Evolutionary conservation across 169 alveolate species (phyloP).

Genomic region (Babesia caballi): DNA sequence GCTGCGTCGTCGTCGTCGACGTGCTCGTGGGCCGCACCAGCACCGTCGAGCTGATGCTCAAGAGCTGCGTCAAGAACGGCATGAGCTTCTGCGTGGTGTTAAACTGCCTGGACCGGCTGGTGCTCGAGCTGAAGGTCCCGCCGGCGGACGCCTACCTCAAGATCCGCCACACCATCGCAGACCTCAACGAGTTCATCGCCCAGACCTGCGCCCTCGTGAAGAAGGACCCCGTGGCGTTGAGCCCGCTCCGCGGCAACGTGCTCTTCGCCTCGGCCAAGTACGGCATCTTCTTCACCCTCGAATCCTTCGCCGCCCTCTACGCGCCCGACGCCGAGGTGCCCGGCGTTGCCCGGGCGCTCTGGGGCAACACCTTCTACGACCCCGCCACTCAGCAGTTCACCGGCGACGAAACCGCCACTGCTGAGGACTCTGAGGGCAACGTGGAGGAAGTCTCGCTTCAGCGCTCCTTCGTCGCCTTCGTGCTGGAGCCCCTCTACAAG

Average conservation of each 20-base stretch:
- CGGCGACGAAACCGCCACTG: slow-evolving; percentile 1
- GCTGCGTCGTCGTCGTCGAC: slow-evolving; percentile 94
- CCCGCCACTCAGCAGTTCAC: slow-evolving; percentile 66
- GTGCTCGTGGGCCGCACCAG: slow-evolving; percentile 94
- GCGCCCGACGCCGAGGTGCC: slow-evolving; percentile 65
- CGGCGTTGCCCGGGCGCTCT: slow-evolving; percentile 80
- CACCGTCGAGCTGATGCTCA: slow-evolving; percentile 87
- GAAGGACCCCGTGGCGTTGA: slow-evolving; percentile 55
- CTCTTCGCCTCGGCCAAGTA: slow-evolving; percentile 92
- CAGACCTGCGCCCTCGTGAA: slow-evolving; percentile 29
- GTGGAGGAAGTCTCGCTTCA: slow-evolving; percentile 74
- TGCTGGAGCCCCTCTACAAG: slow-evolving; percentile 98
- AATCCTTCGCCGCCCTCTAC: slow-evolving; percentile 91
- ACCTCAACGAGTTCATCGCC: slow-evolving; percentile 59
- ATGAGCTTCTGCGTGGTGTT: slow-evolving; percentile 79
- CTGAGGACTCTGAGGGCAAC: slow-evolving; percentile 36
- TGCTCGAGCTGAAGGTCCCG: slow-evolving; percentile 95
- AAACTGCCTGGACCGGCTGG: slow-evolving; percentile 95
- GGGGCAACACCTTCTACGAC: slow-evolving; percentile 88
- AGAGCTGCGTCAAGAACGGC: slow-evolving; percentile 78
- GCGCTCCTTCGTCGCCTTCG: slow-evolving; percentile 95
- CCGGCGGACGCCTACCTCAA: slow-evolving; percentile 99
- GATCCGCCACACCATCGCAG: slow-evolving; percentile 78
- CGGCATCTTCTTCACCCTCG: slow-evolving; percentile 89
- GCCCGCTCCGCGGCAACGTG: slow-evolving; percentile 93